These are phyloP conservation scores for Spergularia bocconei DNA, from an alignment of 148 eudicot species.

Conservation along the genomic window DNA sequence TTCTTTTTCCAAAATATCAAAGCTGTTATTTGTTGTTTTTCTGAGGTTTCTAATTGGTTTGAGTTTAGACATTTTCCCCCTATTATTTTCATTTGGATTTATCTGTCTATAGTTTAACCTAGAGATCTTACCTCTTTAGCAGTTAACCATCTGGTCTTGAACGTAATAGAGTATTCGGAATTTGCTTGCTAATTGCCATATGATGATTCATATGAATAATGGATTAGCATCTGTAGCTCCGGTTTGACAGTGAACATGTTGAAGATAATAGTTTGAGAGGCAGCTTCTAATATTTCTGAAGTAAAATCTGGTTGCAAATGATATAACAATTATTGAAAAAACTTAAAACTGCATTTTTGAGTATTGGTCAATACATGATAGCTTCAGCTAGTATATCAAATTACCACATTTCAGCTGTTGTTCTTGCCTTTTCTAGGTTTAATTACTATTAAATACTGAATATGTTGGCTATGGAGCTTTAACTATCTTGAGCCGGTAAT, in stretches of 20 bases:
- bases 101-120: not conserved
- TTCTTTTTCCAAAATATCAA: constrained; percentile 9
- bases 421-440: not conserved
- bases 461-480: not conserved
- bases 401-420: not conserved
- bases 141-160: not conserved
- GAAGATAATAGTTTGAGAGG: not conserved
- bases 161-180: not conserved
- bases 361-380: not conserved
- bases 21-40: constrained; percentile 4
- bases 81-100: not conserved
- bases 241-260: not conserved
- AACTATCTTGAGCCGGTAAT: not conserved
- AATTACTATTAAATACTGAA: not conserved
- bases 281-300: not conserved
- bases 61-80: not conserved
- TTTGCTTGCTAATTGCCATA: not conserved
- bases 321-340: not conserved
- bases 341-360: not conserved
- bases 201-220: not conserved
- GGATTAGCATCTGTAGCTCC: not conserved
- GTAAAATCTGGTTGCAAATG: not conserved
- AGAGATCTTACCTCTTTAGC: not conserved
- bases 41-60: constrained; percentile 11
- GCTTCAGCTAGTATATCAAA: not conserved